Percentiles rank a stretch among this genome's conserved stretches.
Evolutionary conservation across 306 rosid species (phyloP).

Genomic region (Acacia melanoxylon): DNA sequence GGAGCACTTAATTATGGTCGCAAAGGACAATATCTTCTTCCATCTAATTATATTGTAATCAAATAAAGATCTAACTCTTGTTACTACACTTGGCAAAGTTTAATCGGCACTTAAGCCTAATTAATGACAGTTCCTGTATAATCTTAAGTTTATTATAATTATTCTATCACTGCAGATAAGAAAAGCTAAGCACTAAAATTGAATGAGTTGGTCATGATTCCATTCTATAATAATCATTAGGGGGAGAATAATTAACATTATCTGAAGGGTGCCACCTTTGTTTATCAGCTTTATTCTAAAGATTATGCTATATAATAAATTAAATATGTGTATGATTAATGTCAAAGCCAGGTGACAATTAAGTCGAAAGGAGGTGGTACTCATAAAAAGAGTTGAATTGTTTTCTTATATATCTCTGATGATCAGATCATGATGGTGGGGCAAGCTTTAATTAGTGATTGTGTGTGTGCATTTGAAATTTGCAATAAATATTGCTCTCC

Average conservation of each 20-base stretch:
- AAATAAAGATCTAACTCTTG: slow-evolving; percentile 14
- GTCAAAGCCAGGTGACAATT: slow-evolving; percentile 31
- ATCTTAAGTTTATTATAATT: neutral
- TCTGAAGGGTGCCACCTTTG: slow-evolving; percentile 40
- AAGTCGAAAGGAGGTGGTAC: slow-evolving; percentile 16
- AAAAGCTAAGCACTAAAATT: slow-evolving; percentile 40
- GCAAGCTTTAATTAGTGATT: neutral
- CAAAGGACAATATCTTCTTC: slow-evolving; percentile 16
- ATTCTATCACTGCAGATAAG: slow-evolving; percentile 16
- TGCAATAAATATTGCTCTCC: slow-evolving; percentile 3
- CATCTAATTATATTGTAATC: slow-evolving; percentile 11
- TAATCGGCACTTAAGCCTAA: slow-evolving; percentile 26
- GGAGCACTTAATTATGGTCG: slow-evolving; percentile 24
- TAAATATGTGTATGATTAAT: slow-evolving; percentile 21
- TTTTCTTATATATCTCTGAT: slow-evolving; percentile 10
- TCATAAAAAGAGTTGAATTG: neutral
- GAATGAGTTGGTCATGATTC: slow-evolving; percentile 37
- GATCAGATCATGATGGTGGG: neutral
- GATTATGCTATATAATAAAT: neutral
- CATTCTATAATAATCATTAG: slow-evolving; percentile 34
- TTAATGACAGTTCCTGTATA: neutral
- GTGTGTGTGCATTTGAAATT: neutral
- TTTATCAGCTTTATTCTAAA: slow-evolving; percentile 28
- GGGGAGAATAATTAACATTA: slow-evolving; percentile 35
- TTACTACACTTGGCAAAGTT: slow-evolving; percentile 28